Percentiles rank a stretch among this genome's conserved stretches.
These are phyloP conservation scores for Taxillus chinensis DNA, from an alignment of 164 flowering plant genomes.

Conservation along the genomic window DNA sequence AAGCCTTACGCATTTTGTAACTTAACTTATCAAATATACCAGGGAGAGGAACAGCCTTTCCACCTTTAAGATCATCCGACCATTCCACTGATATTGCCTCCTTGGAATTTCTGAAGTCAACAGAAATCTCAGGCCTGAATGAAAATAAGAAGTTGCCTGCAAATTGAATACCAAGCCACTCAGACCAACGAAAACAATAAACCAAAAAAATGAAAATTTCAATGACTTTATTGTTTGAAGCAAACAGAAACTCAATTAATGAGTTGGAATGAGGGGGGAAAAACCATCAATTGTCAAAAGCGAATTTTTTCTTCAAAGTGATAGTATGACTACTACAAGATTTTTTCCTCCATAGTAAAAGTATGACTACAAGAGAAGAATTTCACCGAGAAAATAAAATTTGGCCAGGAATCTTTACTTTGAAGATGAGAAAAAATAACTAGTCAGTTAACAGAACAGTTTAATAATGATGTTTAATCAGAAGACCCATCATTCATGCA, in stretches of 20 bases:
- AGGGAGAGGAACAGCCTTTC: slow-evolving; percentile 70
- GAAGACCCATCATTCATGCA: too few species aligned
- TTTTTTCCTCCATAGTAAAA: too few species aligned
- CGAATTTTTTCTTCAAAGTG: too few species aligned
- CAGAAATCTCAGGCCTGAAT: slow-evolving; percentile 56
- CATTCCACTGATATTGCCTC: slow-evolving; percentile 45
- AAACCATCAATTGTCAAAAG: too few species aligned
- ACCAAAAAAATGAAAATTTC: too few species aligned
- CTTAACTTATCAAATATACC: slow-evolving; percentile 75
- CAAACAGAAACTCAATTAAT: too few species aligned
- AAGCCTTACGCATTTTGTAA: slow-evolving; percentile 61
- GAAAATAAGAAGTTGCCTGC: slow-evolving; percentile 88
- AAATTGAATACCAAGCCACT: slow-evolving; percentile 7
- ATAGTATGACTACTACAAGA: too few species aligned
- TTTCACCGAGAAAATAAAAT: not conserved
- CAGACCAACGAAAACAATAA: too few species aligned
- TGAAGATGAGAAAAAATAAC: not conserved
- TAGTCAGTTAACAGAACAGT: too few species aligned
- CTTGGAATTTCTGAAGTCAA: slow-evolving; percentile 15
- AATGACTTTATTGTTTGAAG: too few species aligned
- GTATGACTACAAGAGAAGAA: not conserved
- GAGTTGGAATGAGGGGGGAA: too few species aligned
- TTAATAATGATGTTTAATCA: too few species aligned
- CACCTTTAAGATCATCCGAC: slow-evolving; percentile 86
- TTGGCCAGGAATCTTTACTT: not conserved